Evolutionary conservation across 2,329 filamentous ascomycete genomes (phyloP), one percentile per base, ranked within the genome.

Genomic region (Botrytis byssoidea): DNA sequence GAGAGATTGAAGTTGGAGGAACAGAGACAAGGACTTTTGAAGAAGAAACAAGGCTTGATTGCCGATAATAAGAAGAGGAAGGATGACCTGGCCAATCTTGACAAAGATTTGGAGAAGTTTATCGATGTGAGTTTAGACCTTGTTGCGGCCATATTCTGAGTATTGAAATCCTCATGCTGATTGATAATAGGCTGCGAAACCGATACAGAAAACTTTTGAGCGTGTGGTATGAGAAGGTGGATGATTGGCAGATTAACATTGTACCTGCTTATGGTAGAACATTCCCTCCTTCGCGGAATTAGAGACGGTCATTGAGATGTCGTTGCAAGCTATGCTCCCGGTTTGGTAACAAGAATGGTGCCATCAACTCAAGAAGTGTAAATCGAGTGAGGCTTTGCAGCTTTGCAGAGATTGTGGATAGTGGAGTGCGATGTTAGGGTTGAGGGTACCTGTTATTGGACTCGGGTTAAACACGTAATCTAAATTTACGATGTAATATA

Each of bases 41-140:
- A 90, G 83, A 88, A 88, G 82, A 93, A 93, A 80, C 89, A 92
- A 79, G 88, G 86, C 4, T 82, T 93, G 75, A 90, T 91, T 75
- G 88, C 89, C 48, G 90, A 92, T 81, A 98, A 98, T 82, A 97
- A 97, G 84, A 94, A 94, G 83, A 89, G 95, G 77, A 97, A 97
- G 82, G 95, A 98, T 73, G 94, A 98, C 79, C 85, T 99, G 67
- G 94, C 93, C 32, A 97, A 92, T 79, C 85, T 99, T 75, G 96
- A 99, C 79, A 92, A 93, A 80, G 94, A 97, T 82, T 85, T 98
- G 73, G 96, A 98, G 84, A 95, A 93, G 80, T 97, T 97, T 81
- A 95, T 97, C 79, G 94, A 97, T 83, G 93, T 93, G 80, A 80
- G 91, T 59, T 48, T 6, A 18, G 32, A 32, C 44, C 65, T 7